Evolutionary conservation across 169 alveolate species (phyloP).

Genomic region (Eimeria necatrix): DNA sequence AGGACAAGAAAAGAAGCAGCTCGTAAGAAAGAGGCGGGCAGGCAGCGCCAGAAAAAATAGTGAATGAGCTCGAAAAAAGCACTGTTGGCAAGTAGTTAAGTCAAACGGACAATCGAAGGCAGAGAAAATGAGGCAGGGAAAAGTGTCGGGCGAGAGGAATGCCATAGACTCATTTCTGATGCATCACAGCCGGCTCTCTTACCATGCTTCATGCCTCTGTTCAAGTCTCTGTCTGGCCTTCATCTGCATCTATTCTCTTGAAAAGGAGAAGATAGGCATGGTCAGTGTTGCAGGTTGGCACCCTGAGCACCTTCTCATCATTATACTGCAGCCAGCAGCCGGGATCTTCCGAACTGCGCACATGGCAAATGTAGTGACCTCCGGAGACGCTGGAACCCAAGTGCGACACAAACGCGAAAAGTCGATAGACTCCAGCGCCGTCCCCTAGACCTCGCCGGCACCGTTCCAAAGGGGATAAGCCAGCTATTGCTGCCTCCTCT

Average conservation of each 20-base stretch:
- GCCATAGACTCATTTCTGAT: too few species aligned
- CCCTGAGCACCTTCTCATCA: constrained; percentile 75
- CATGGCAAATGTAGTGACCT: constrained; percentile 93
- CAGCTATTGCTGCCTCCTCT: constrained; percentile 36
- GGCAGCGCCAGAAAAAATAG: too few species aligned
- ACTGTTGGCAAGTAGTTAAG: background rate
- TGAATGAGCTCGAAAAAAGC: background rate
- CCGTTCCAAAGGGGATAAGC: constrained; percentile 42
- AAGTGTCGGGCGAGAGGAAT: too few species aligned
- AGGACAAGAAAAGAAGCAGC: too few species aligned
- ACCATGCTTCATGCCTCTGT: background rate
- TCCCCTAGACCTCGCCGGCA: constrained; percentile 56
- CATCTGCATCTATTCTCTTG: background rate
- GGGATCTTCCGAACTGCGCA: constrained; percentile 84
- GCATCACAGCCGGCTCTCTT: too few species aligned
- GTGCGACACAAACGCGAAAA: constrained; percentile 91
- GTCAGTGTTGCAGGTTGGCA: constrained; percentile 42
- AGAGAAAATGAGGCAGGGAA: too few species aligned
- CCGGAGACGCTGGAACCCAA: constrained; percentile 92
- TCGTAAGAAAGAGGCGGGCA: too few species aligned
- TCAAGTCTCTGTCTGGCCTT: background rate
- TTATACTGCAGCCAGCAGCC: constrained; percentile 79
- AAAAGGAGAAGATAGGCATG: constrained; percentile 54
- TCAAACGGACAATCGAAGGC: background rate
- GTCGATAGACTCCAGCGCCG: constrained; percentile 85